Evolutionary conservation across 139 green algal genomes (phyloP), one percentile per base, ranked within the genome.

Genomic region (Chlorella sp.): DNA sequence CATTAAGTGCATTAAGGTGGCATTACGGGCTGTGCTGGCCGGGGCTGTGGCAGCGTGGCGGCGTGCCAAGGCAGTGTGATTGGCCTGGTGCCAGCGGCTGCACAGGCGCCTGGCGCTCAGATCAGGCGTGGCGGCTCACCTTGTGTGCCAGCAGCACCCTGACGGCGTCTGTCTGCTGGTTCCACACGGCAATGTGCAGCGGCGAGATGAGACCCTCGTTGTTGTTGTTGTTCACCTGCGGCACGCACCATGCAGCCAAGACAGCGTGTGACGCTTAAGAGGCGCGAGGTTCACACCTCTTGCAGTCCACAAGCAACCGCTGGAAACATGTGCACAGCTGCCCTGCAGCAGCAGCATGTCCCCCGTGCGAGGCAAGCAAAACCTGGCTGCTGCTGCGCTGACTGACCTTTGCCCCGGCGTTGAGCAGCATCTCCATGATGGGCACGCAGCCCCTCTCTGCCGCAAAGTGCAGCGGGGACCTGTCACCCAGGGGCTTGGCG

Each of bases 171-270:
- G 69, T 59, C 34, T 83, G 73, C 35, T 59, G 36, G 33, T 76
- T 70, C 77, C 77, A 83, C 69, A 79, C 77, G 29, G 77, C 77
- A 30, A 79, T 63, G 31, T 83, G 77, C 26, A 83, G 62, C 24
- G 69, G 60, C 0, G 77, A 49, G 66, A 79, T 78, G 4, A 64
- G 27, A n/a, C 24, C 55, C 55, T 55, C 42, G 42, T 55, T 55
- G 42, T 10, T 24, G 10, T 10, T 55, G 42, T 55, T 55, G 42
- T 55, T 55, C 42, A 55, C 42, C 42, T 55, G 42, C 17, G 42
- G 10, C 10, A 55, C 10, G 10, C 42, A 55, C 10, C 42, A 55
- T n/a, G n/a, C n/a, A n/a, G n/a, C n/a, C n/a, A n/a, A n/a, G n/a
- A n/a, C n/a, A n/a, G n/a, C n/a, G n/a, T n/a, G n/a, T n/a, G n/a